Conservation (phyloP, 164 flowering plant species). For the Stephania cephalantha region DNA sequence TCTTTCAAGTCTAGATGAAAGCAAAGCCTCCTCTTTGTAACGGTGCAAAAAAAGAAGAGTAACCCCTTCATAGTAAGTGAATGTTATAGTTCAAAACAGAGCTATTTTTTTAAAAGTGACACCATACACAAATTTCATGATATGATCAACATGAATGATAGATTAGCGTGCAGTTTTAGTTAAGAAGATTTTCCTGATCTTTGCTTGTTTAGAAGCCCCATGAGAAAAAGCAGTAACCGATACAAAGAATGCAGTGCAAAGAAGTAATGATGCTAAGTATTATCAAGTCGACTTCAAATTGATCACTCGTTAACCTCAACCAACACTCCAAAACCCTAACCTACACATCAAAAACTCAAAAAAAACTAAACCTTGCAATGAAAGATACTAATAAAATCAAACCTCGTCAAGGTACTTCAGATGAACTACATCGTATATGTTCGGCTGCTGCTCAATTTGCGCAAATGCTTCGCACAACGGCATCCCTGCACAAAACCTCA, state of each 20-base stretch:
- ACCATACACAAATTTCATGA: too few species aligned
- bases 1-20: too few species aligned
- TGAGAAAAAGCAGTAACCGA: neutral
- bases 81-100: too few species aligned
- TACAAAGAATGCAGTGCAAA: neutral
- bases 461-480: slow-evolving; percentile 94
- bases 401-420: slow-evolving; percentile 95
- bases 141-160: too few species aligned
- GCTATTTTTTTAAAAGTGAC: too few species aligned
- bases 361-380: neutral
- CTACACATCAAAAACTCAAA: neutral
- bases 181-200: too few species aligned
- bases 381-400: slow-evolving; percentile 6
- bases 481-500: slow-evolving; percentile 59
- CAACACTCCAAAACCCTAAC: neutral
- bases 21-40: too few species aligned
- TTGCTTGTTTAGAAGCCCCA: too few species aligned
- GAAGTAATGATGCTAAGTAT: neutral
- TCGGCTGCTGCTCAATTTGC: slow-evolving; percentile 89
- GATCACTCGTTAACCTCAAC: neutral
- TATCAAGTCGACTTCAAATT: neutral
- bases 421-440: slow-evolving; percentile 85
- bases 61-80: too few species aligned
- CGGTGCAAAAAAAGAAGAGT: too few species aligned
- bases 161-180: too few species aligned